A percentile compares a stretch with the other conserved stretches of the same genome.
phyloP scores from a whole-genome alignment of 208 protist genomes.

The Crithidia bombi region DNA sequence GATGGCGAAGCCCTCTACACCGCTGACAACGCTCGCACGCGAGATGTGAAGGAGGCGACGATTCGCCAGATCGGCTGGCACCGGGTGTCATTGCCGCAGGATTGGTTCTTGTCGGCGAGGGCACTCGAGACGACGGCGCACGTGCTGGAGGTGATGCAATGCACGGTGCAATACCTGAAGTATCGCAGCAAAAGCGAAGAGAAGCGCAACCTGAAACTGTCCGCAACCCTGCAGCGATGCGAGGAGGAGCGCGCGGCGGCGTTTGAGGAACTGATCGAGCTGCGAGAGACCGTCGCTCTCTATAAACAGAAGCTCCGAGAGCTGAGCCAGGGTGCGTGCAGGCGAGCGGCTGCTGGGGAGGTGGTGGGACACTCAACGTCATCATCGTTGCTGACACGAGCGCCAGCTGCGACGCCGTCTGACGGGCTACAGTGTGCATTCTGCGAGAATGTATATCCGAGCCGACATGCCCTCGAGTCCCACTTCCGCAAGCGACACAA shows the following conservation, averaged over 20 bases:
- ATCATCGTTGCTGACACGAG: not conserved
- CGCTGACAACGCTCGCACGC: conserved; percentile 30
- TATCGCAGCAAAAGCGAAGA: conserved; percentile 35
- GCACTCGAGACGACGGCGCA: conserved; percentile 36
- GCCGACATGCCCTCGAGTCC: conserved; percentile 56
- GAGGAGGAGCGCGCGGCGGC: conserved; percentile 55
- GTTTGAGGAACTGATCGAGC: conserved; percentile 72
- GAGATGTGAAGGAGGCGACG: conserved; percentile 56
- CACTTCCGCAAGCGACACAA: conserved; percentile 76
- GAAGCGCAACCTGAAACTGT: conserved; percentile 17
- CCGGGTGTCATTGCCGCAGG: conserved; percentile 41
- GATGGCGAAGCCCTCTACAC: conserved; percentile 72
- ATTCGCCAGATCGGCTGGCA: conserved; percentile 80
- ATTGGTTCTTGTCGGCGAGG: conserved; percentile 68
- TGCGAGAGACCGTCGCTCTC: conserved; percentile 51
- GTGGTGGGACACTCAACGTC: not conserved
- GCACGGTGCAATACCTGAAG: conserved; percentile 77
- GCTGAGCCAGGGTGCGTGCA: not conserved
- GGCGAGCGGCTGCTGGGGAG: not conserved
- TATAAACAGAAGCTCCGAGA: conserved; percentile 39
- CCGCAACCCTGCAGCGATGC: conserved; percentile 25
- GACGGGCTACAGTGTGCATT: conserved; percentile 42
- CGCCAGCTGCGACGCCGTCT: not conserved
- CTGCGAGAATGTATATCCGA: conserved; percentile 76
- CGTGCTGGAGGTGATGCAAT: conserved; percentile 69